Percentiles rank a stretch among this genome's conserved stretches.
These are phyloP conservation scores for Paratinospora sagittata DNA, from an alignment of 164 flowering plant species.

Conservation along the genomic window DNA sequence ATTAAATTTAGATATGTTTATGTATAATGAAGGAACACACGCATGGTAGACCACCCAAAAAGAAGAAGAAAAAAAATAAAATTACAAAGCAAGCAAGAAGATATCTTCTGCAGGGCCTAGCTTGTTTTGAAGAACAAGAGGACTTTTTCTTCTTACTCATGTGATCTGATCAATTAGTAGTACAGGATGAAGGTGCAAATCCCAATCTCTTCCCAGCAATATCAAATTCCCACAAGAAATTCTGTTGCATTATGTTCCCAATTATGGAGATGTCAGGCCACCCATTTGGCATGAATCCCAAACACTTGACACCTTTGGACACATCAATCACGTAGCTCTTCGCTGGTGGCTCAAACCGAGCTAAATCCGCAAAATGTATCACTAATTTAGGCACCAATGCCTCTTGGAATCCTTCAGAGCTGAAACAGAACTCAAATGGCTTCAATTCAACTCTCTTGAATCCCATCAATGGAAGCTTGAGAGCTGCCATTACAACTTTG, in stretches of 20 bases:
- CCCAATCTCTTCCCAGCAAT: slow-evolving; percentile 24
- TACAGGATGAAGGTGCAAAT: slow-evolving; percentile 23
- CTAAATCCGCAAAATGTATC: slow-evolving; percentile 54
- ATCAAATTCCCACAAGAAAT: slow-evolving; percentile 68
- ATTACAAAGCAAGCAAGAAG: not conserved
- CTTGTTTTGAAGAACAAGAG: too few species aligned
- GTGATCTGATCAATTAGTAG: not conserved
- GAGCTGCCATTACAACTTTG: slow-evolving; percentile 32
- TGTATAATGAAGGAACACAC: not conserved
- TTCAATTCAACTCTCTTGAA: slow-evolving; percentile 19
- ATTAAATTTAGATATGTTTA: not conserved
- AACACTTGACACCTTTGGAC: slow-evolving; percentile 40
- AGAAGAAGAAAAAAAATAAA: not conserved
- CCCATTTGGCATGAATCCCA: slow-evolving; percentile 39
- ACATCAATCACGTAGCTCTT: slow-evolving; percentile 60
- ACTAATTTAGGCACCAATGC: slow-evolving; percentile 36
- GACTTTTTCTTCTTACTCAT: too few species aligned
- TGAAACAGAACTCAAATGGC: slow-evolving; percentile 57
- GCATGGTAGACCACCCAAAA: not conserved
- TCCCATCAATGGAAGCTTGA: slow-evolving; percentile 19
- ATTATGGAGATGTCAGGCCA: slow-evolving; percentile 42
- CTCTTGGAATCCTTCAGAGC: slow-evolving; percentile 28
- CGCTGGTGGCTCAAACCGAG: slow-evolving; percentile 48
- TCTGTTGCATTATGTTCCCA: slow-evolving; percentile 86
- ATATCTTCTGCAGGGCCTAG: too few species aligned